phyloP scores from a whole-genome alignment of 2,329 filamentous ascomycete genomes.

The Aschersonia sp. region DNA sequence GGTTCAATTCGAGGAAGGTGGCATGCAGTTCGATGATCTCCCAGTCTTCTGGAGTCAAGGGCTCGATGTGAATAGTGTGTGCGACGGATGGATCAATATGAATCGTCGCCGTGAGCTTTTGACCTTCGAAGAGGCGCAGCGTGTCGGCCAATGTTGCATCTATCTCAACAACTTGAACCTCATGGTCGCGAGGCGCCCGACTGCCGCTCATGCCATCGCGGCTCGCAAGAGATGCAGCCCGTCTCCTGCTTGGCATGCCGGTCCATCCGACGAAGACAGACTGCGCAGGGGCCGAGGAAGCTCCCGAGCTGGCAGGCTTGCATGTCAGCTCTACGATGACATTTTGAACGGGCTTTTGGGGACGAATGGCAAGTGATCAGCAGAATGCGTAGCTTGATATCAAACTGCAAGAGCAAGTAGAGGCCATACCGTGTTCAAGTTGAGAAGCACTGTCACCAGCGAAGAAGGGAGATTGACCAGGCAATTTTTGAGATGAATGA shows the following conservation, averaged over 20 bases:
- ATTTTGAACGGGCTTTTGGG: slow-evolving; percentile 70
- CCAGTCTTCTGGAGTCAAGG: slow-evolving; percentile 90
- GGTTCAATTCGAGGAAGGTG: slow-evolving; percentile 86
- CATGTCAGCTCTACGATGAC: slow-evolving; percentile 86
- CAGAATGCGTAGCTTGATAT: not conserved
- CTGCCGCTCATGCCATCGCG: slow-evolving; percentile 55
- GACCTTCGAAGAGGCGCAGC: slow-evolving; percentile 65
- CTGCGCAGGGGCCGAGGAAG: slow-evolving; percentile 36
- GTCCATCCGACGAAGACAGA: slow-evolving; percentile 93
- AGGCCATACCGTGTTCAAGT: slow-evolving; percentile 67
- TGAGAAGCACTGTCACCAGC: slow-evolving; percentile 72
- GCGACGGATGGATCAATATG: slow-evolving; percentile 85
- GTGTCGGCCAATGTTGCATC: slow-evolving; percentile 72
- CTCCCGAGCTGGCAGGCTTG: slow-evolving; percentile 31
- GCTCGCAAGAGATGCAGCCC: slow-evolving; percentile 55
- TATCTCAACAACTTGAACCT: slow-evolving; percentile 66
- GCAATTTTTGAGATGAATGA: slow-evolving; percentile 85
- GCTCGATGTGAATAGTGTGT: slow-evolving; percentile 94
- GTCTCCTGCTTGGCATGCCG: slow-evolving; percentile 89
- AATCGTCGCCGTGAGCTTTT: slow-evolving; percentile 57
- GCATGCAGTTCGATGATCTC: slow-evolving; percentile 98
- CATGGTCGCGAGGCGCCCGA: slow-evolving; percentile 55
- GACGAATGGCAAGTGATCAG: slow-evolving; percentile 4
- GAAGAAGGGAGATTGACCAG: slow-evolving; percentile 82
- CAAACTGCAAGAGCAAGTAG: slow-evolving; percentile 5